Evolutionary conservation across 2,329 filamentous ascomycete species (phyloP).

Genomic region (Sclerotinia sclerotiorum): DNA sequence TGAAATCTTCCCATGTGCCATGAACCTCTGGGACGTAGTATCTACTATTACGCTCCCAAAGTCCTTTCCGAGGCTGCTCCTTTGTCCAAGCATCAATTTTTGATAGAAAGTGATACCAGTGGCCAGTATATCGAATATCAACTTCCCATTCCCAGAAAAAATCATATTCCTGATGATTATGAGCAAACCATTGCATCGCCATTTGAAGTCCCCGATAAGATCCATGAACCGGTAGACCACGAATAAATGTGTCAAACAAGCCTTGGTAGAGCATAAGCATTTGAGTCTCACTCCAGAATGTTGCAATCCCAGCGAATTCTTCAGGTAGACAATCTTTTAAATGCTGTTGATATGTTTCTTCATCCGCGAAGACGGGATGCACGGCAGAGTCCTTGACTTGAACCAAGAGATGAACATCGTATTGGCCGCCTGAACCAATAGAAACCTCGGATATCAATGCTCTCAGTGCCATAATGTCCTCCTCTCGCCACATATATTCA

Average conservation of each 20-base stretch:
- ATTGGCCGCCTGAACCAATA: slow-evolving; percentile 79
- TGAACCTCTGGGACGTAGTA: slow-evolving; percentile 78
- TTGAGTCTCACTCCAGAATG: slow-evolving; percentile 90
- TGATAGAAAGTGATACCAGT: slow-evolving; percentile 75
- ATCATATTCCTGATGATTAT: slow-evolving; percentile 84
- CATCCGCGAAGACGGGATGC: slow-evolving; percentile 76
- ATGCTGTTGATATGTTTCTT: slow-evolving; percentile 64
- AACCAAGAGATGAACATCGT: slow-evolving; percentile 81
- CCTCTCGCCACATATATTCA: slow-evolving; percentile 73
- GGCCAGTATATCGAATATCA: slow-evolving; percentile 86
- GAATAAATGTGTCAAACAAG: slow-evolving; percentile 72
- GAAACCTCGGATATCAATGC: slow-evolving; percentile 81
- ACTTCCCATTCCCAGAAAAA: slow-evolving; percentile 96
- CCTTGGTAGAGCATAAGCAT: slow-evolving; percentile 90
- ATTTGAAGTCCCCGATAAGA: slow-evolving; percentile 92
- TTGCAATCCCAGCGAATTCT: slow-evolving; percentile 87
- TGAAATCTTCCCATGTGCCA: slow-evolving; percentile 77
- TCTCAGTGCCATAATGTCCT: slow-evolving; percentile 79
- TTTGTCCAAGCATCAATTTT: slow-evolving; percentile 69
- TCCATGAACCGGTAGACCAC: slow-evolving; percentile 77
- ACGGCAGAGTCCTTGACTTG: slow-evolving; percentile 79
- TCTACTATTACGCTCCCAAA: slow-evolving; percentile 77
- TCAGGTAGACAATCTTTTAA: slow-evolving; percentile 69
- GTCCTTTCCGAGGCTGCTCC: slow-evolving; percentile 71
- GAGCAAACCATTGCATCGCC: slow-evolving; percentile 91